Evolutionary conservation across 164 flowering plant genomes (phyloP).

Genomic region (Taxillus chinensis): DNA sequence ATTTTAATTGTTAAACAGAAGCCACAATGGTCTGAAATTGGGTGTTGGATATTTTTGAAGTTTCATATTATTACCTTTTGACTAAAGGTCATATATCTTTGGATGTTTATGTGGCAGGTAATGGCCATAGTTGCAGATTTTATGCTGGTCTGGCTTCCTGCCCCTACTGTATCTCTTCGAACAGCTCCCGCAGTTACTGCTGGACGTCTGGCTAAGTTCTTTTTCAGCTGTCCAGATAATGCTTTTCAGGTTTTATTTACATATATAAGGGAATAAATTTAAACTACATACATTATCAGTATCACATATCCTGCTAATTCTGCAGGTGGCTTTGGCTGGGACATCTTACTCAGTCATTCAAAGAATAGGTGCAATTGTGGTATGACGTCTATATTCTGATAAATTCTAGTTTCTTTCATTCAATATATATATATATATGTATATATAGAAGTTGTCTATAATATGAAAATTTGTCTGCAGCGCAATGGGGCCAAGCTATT

Average conservation of each 20-base stretch:
- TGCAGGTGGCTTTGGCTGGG: not conserved
- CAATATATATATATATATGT: not conserved
- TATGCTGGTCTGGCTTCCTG: slow-evolving; percentile 5
- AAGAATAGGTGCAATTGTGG: slow-evolving; percentile 4
- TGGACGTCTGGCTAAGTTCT: slow-evolving; percentile 1
- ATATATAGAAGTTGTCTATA: not conserved
- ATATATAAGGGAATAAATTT: not conserved
- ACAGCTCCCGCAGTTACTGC: not conserved
- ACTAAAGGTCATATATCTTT: not conserved
- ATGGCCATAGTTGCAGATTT: slow-evolving; percentile 4
- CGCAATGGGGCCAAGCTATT: slow-evolving; percentile 2
- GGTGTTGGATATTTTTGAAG: too few relatives aligned
- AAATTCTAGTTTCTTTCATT: not conserved
- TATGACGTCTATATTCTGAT: not conserved
- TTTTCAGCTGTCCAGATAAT: slow-evolving; percentile 2
- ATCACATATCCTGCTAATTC: not conserved
- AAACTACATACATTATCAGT: not conserved
- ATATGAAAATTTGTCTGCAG: not conserved
- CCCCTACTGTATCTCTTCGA: slow-evolving; percentile 1
- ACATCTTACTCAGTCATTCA: not conserved
- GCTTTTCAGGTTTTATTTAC: not conserved
- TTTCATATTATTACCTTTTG: too few relatives aligned
- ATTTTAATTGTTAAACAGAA: too few relatives aligned
- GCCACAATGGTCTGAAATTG: too few relatives aligned
- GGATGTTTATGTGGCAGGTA: not conserved